Conservation (phyloP, 371 early-diverging fungal species). For the Lichtheimia corymbifera region DNA sequence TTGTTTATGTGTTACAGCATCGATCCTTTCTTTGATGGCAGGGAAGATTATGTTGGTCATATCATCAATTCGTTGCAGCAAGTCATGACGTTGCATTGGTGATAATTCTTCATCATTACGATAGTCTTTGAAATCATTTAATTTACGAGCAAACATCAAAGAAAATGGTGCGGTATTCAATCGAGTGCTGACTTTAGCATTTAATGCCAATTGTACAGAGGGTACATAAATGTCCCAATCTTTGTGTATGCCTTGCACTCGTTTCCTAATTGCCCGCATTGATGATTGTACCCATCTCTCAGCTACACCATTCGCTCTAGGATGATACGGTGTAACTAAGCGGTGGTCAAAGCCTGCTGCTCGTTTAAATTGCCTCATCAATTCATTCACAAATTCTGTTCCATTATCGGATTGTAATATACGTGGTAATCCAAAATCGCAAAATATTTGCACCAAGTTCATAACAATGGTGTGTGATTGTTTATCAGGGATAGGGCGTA, state of each 20-base stretch:
- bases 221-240: no score
- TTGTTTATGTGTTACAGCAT: no score
- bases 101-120: no score
- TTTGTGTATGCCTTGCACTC: no score
- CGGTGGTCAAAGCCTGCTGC: background rate
- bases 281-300: no score
- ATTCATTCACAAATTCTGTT: background rate
- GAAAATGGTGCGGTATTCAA: slow-evolving; percentile 1
- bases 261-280: slow-evolving; percentile 8
- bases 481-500: background rate
- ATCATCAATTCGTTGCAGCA: no score
- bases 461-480: background rate
- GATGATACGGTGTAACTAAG: background rate
- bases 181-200: no score
- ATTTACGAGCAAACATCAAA: slow-evolving; percentile 20
- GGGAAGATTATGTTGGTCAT: no score
- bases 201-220: no score
- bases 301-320: no score
- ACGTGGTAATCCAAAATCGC: background rate
- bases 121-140: background rate
- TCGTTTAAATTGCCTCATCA: background rate
- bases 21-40: no score
- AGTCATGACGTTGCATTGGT: no score
- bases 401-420: background rate
- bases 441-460: background rate